These are phyloP conservation scores for Tirmania nivea DNA, from an alignment of 495 filamentous ascomycete species.

Conservation along the genomic window DNA sequence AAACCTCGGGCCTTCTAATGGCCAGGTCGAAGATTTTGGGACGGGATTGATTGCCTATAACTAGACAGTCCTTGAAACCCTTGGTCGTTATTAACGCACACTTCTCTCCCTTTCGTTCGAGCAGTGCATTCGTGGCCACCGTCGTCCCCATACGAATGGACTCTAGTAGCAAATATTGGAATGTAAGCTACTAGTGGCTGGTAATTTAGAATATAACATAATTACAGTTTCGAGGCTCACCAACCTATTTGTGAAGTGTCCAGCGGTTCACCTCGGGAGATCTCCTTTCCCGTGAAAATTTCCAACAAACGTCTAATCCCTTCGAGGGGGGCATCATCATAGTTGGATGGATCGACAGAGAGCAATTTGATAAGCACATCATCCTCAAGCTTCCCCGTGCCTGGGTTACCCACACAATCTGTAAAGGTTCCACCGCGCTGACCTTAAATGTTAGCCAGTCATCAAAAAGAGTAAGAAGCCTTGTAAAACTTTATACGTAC, in stretches of 20 bases:
- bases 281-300: slow-evolving; percentile 49
- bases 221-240: slow-evolving; percentile 33
- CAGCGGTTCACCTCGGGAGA: slow-evolving; percentile 58
- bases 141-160: slow-evolving; percentile 80
- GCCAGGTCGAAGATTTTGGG: slow-evolving; percentile 69
- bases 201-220: slow-evolving; percentile 44
- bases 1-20: slow-evolving; percentile 56
- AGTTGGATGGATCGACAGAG: slow-evolving; percentile 77
- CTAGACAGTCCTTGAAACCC: slow-evolving; percentile 79
- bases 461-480: neutral
- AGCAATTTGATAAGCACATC: slow-evolving; percentile 74
- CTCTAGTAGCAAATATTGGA: slow-evolving; percentile 35
- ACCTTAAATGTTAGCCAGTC: neutral
- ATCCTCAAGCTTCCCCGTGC: slow-evolving; percentile 35
- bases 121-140: slow-evolving; percentile 67
- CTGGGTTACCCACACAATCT: slow-evolving; percentile 43
- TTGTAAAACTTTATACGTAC: slow-evolving; percentile 3
- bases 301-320: slow-evolving; percentile 80
- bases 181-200: slow-evolving; percentile 21
- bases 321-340: slow-evolving; percentile 71
- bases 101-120: slow-evolving; percentile 84
- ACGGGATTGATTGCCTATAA: slow-evolving; percentile 57
- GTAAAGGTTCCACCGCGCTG: slow-evolving; percentile 52
- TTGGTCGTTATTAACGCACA: slow-evolving; percentile 81
- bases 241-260: slow-evolving; percentile 61